These are phyloP conservation scores for Alternaria ventricosa DNA, from an alignment of 2,329 filamentous ascomycete genomes.

Conservation along the genomic window DNA sequence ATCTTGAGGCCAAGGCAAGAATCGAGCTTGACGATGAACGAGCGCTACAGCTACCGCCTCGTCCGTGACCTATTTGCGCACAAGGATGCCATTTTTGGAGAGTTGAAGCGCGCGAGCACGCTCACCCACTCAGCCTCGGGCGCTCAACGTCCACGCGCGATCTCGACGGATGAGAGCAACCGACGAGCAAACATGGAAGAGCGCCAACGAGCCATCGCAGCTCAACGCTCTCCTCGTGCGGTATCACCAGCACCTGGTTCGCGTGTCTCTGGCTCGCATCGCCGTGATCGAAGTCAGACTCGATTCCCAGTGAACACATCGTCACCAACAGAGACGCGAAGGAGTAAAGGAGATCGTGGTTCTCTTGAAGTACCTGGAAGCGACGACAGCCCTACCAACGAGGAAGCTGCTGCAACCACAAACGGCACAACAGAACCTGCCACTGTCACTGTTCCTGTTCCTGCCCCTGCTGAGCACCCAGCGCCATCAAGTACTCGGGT, in stretches of 20 bases:
- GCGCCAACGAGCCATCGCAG: constrained; percentile 78
- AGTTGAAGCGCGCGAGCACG: constrained; percentile 87
- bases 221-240: constrained; percentile 68
- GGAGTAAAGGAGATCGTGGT: constrained; percentile 63
- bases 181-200: constrained; percentile 94
- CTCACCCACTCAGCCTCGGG: constrained; percentile 66
- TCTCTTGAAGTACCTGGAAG: constrained; percentile 83
- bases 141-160: constrained; percentile 75
- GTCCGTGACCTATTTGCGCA: constrained; percentile 91
- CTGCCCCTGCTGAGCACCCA: constrained; percentile 34
- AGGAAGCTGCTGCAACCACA: constrained; percentile 37
- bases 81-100: constrained; percentile 94
- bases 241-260: constrained; percentile 73
- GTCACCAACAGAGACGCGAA: constrained; percentile 60
- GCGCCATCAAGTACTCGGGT: constrained; percentile 45
- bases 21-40: constrained; percentile 91
- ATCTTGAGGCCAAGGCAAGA: constrained; percentile 86
- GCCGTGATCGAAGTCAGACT: constrained; percentile 81
- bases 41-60: constrained; percentile 89
- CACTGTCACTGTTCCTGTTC: constrained; percentile 14
- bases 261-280: constrained; percentile 45
- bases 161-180: constrained; percentile 95
- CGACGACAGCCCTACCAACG: constrained; percentile 53
- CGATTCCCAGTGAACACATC: constrained; percentile 78
- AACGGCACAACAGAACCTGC: constrained; percentile 46